Evolutionary conservation across 805 yeast species (phyloP), one percentile per base, ranked within the genome.

Genomic region (Blastobotrys chiropterorum): DNA sequence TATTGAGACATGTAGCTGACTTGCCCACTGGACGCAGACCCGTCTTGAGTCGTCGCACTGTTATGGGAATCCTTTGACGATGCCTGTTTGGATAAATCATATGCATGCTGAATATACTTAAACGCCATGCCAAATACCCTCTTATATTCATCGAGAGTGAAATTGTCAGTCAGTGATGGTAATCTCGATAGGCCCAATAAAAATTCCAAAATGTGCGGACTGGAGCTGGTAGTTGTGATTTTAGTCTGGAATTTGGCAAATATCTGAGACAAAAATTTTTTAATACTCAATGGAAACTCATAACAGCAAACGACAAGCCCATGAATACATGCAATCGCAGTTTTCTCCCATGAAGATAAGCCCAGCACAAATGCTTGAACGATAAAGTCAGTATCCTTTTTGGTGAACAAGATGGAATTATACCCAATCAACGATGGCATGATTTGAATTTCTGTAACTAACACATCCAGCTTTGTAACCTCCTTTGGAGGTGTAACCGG

Each of bases 61-160:
- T 42, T 21, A 19, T 15, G n/a, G 21, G 45, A 6, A 11, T 31
- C 13, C 3, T 31, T 26, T 19, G 34, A 17, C n/a, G 43, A 20
- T n/a, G 53, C 34, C 26, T 51, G 39, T 42, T 26, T 44, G 16
- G 48, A 49, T 42, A 43, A 56, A 58, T 85, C 90, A 48, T 77
- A 73, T 1, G 88, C 80, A 61, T 82, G 83, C 61, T 86, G 87
- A 50, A 88, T 84, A 59, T 82, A 84, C 59, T 83, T 83, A 70
- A 89, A 86, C 0, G 90, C 84, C 63, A 89, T 85, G 1, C 86
- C 96, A 70, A 89, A 86, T 2, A 88, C 87, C 46, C 90, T 73
- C 60, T 82, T 84, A 64, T 76, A 85, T 59, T 89, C 96, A 47
- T 86, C 94, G 16, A 76, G 74, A 2, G 86, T 85, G 62, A 88